Base-by-base conservation (phyloP, 1,284 basidiomycete genomes). In the Taiwanofungus camphoratus region DNA sequence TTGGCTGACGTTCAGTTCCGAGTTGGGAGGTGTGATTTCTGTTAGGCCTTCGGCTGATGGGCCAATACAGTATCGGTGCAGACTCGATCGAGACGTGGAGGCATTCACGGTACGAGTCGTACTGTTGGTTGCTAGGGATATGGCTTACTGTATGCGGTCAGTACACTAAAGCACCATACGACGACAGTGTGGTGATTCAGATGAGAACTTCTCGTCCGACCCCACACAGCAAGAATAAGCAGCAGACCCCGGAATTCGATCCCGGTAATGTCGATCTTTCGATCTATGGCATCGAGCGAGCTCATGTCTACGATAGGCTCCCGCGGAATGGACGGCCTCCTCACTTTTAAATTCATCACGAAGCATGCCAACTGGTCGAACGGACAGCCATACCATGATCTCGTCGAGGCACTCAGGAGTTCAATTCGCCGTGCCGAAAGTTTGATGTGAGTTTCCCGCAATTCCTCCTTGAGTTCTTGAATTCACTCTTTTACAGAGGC, bases 321-420 rank as follows among this genome's bases (percentile, higher is more conserved):
- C 4, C 11, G 12, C 11, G 26, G 29, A 16, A 6, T 42, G 6
- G n/a, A 39, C 11, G 46, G 49, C 4, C 3, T 2, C 9, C 32
- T 55, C n/a, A 45, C 50, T 1, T 44, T 59, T 38, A 52, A 44
- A 15, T 54, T 59, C 15, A 4, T 45, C 4, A 19, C 23, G 0
- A 12, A 19, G 3, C 52, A 57, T 30, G 18, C 49, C 2, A 52
- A 52, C 16, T 52, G 44, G 45, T 1, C 12, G 15, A 41, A 52
- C 16, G 50, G 45, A 5, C 12, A 37, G 2, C 34, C 26, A 4
- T 58, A 57, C 40, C n/a, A 21, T 5, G 12, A 44, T 4, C 27
- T 57, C 1, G 13, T 53, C 5, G 19, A 15, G 2, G 19, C 39
- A 1, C 31, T 55, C 21, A 32, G 2, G 26, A 20, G 4, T 4